A percentile compares a stretch with the other conserved stretches of the same genome.
Evolutionary conservation across 306 rosid species (phyloP).

Genomic region (Crataegus laevigata): DNA sequence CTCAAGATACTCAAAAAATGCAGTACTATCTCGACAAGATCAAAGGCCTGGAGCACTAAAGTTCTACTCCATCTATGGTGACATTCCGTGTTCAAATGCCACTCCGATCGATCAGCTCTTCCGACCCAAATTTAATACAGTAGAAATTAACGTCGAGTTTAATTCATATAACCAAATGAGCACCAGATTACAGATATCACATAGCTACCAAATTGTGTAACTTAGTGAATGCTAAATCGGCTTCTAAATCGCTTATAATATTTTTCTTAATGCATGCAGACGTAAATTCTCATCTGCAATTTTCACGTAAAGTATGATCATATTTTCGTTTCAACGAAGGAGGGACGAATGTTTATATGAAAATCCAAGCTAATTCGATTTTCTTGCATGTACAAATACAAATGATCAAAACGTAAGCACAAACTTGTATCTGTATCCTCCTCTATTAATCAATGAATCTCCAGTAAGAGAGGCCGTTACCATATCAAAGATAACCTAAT

Average conservation of each 20-base stretch:
- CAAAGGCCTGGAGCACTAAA: slow-evolving; percentile 55
- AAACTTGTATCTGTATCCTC: not conserved
- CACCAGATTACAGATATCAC: slow-evolving; percentile 1
- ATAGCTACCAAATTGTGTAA: slow-evolving; percentile 29
- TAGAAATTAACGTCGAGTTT: not conserved
- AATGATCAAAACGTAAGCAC: not conserved
- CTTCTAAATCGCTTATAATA: too few relatives aligned
- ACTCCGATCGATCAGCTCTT: too few relatives aligned
- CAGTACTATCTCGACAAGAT: slow-evolving; percentile 51
- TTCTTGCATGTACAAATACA: not conserved
- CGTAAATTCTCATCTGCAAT: too few relatives aligned
- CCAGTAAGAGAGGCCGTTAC: not conserved
- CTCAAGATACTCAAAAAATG: slow-evolving; percentile 47
- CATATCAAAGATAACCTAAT: not conserved
- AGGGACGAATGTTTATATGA: not conserved
- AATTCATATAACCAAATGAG: not conserved
- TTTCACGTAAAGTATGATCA: too few relatives aligned
- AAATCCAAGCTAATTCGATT: not conserved
- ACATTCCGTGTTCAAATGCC: not conserved
- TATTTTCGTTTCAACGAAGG: too few relatives aligned
- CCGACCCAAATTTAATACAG: too few relatives aligned
- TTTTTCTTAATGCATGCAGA: too few relatives aligned
- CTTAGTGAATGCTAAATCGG: too few relatives aligned
- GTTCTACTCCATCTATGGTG: not conserved
- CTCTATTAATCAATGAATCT: not conserved